Conservation (phyloP, 352 stramenopile species). For the Peronospora farinosa region DNA sequence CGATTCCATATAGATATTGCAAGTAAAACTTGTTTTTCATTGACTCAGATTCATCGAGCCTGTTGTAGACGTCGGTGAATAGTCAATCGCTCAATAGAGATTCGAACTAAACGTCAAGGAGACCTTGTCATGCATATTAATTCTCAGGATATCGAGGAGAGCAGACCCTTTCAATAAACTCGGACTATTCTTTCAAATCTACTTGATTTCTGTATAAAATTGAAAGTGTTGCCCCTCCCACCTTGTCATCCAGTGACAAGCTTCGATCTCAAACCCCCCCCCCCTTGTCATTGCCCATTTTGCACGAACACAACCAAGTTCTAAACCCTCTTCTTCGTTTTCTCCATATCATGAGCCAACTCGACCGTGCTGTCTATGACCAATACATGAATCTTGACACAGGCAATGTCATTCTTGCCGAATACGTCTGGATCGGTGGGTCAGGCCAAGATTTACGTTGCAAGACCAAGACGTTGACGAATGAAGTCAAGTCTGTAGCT, state of each 20-base stretch:
- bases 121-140: neutral
- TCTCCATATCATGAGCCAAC: conserved; percentile 61
- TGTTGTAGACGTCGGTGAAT: too few species aligned
- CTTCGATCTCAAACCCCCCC: neutral
- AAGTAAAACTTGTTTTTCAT: too few species aligned
- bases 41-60: too few species aligned
- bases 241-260: neutral
- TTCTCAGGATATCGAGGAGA: neutral
- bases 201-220: neutral
- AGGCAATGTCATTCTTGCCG: conserved; percentile 56
- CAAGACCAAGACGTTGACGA: conserved; percentile 91
- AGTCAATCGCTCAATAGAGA: too few species aligned
- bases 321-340: neutral
- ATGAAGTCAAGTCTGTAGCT: conserved; percentile 55
- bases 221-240: neutral
- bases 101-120: neutral
- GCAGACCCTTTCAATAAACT: neutral
- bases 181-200: neutral
- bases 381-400: conserved; percentile 65
- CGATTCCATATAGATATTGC: too few species aligned
- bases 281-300: neutral
- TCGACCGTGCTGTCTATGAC: conserved; percentile 77
- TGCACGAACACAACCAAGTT: neutral
- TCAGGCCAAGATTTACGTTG: conserved; percentile 88
- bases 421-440: conserved; percentile 96